Evolutionary conservation across 2,329 filamentous ascomycete species (phyloP), one percentile per base, ranked within the genome.

Genomic region (Aspergillus fischeri): DNA sequence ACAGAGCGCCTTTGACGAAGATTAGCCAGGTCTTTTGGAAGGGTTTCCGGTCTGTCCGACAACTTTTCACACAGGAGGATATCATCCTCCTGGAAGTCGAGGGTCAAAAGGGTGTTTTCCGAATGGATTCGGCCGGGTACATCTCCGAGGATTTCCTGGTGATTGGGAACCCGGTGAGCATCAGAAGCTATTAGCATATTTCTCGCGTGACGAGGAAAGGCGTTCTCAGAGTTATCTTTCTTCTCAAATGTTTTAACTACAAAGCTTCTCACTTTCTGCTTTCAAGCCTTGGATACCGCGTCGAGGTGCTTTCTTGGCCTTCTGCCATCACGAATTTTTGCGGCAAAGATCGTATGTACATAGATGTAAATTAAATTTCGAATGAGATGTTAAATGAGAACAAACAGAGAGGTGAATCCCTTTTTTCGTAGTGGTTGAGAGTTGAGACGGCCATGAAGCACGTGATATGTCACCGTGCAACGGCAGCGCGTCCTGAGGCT

Each of bases 11-110:
- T 1, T 38, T 69, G 8, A 69, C 68, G 53, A 67, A 59, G 25
- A 54, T 70, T 17, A 77, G 67, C 53, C 63, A 65, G 32, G 38
- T 63, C 7, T 35, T 73, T 1, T 76, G 70, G 64, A 65, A 60
- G 45, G 21, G 69, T 7, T 75, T 77, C 49, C 64, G 67, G 49
- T 70, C 70, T 45, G 59, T 74, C 24, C 71, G 74, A 6, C 72
- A 74, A 47, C 53, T 76, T 11, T 76, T 77, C 56, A 75, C 73
- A 0, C 67, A 71, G 49, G 75, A 77, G 53, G 71, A 75, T 52
- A 73, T 77, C 35, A 73, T 76, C 49, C 65, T 75, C 29, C 49
- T 76, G 49, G 67, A 73, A 42, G 62, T 75, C 51, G 64, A 74
- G 25, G 73, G 72, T 14, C 67, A 69, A 8, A 74, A 69, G 49